Base-by-base conservation (phyloP, 177 flowering plant species). In the Vitis hybrid region DNA sequence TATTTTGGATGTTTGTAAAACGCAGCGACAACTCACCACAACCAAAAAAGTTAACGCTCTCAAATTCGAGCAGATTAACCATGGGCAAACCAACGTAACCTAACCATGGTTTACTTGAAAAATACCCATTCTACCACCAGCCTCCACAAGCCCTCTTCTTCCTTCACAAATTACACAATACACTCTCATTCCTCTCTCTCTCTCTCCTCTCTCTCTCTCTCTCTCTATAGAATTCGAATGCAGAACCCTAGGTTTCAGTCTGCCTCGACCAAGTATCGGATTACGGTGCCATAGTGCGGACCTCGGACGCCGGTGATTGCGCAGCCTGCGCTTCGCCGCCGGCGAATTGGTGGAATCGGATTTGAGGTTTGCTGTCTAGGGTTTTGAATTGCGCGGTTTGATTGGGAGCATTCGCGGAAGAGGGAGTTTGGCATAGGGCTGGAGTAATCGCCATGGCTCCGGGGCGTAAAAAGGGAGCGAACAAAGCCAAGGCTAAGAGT, bases 401-500 rank as follows among this genome's bases (percentile, higher is more conserved):
- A 32, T 32, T 32, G 13, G 17, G 18, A 3, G n/a, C 18, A 13
- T 49, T 51, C 8, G 21, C 30, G 1, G n/a, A 40, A 11, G 62
- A 3, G n/a, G 15, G 50, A 62, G 56, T 26, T 67, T 59, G 51
- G 30, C 14, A 15, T 62, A 63, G 62, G 73, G 52, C 56, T 72
- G 40, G 52, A 13, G 64, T 34, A 60, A n/a, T 50, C 82, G 82
- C 86, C 82, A 93, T 92, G 98, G 87, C 97, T 82, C 89, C 89
- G 65, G 88, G 87, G 82, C 90, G 96, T 58, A 87, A 74, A 79
- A 85, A 67, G 56, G 94, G 93, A 79, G 91, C 86, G 17, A 88
- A 77, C 60, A 79, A 83, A 67, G 82, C 77, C 5, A 86, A 84
- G 70, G 72, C 71, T 9, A 82, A 80, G 78, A 69, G 74, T 45